Evolutionary conservation across 176 grass and related monocot species (phyloP).

Genomic region (Elaeis guineensis): DNA sequence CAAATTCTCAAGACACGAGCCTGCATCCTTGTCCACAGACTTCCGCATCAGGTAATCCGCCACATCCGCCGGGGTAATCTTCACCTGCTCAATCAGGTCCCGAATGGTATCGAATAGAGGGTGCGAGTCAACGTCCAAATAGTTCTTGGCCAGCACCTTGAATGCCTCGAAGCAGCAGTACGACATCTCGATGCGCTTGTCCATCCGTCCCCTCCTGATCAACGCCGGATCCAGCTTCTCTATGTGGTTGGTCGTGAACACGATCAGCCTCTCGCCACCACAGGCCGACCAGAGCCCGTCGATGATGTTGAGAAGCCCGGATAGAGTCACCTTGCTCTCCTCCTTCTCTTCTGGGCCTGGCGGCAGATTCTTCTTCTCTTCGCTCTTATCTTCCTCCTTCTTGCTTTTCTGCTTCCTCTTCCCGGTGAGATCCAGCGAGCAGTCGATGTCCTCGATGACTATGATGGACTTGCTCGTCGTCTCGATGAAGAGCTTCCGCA

Average conservation of each 20-base stretch:
- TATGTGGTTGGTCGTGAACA: constrained; percentile 60
- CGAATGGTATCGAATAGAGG: constrained; percentile 14
- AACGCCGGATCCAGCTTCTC: constrained; percentile 48
- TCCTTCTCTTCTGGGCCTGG: neutral
- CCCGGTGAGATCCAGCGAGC: constrained; percentile 55
- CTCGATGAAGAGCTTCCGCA: constrained; percentile 70
- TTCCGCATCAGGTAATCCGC: constrained; percentile 55
- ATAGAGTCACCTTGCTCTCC: constrained; percentile 50
- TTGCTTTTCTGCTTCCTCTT: constrained; percentile 38
- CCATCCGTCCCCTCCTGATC: constrained; percentile 53
- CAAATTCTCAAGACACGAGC: constrained; percentile 22
- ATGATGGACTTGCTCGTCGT: constrained; percentile 62
- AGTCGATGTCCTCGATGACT: constrained; percentile 69
- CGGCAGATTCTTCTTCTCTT: constrained; percentile 9
- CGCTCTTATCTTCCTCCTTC: neutral
- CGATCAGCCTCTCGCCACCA: constrained; percentile 44
- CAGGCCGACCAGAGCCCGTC: constrained; percentile 63
- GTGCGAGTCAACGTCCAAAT: constrained; percentile 25
- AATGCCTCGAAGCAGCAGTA: constrained; percentile 50
- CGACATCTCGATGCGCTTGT: constrained; percentile 78
- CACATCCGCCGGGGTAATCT: constrained; percentile 53
- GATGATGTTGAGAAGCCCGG: constrained; percentile 64
- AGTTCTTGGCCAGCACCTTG: constrained; percentile 44
- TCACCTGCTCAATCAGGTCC: constrained; percentile 26
- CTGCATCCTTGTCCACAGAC: constrained; percentile 11